Evolutionary conservation across 2,329 filamentous ascomycete genomes (phyloP), one percentile per base, ranked within the genome.

Genomic region (Botrytis galanthina): DNA sequence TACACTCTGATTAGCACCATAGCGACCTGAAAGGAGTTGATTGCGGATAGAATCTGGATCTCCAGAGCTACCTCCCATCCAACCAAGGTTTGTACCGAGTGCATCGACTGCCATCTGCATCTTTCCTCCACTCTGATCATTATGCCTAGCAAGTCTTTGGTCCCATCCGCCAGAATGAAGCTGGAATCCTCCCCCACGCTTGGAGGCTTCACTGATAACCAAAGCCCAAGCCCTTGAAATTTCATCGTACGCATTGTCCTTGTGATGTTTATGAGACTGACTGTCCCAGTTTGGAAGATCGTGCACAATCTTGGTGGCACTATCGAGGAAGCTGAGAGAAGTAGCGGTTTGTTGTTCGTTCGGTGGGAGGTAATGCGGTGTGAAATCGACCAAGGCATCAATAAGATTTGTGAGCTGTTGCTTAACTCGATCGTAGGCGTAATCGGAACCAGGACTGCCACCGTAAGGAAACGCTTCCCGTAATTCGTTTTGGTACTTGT

Each of bases 191-290:
- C 94, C 95, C 18, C 94, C 95, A 77, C 93, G 89, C 85, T 98
- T 98, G 35, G 92, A 91, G 2, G 94, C 94, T 82, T 99, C 96
- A 75, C 91, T 91, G 78, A 99, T 92, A 68, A 97, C 95, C 77
- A 97, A 83, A 26, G 93, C 91, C 96, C 96, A 99, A 1, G 96
- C 96, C 80, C 92, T 94, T 39, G 93, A 92, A 76, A 99, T 95
- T 81, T 98, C 96, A 79, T 99, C 95, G 81, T 99, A 99, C 10
- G 95, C 95, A 76, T 94, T 94, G 77, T 97, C 92, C 83, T 98
- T 98, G 85, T 97, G 93, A 78, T 97, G 89, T 77, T 95, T 95
- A 84, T 98, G 92, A 75, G 93, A 90, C 74, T 92, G 92, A 62
- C 91, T 93, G 78, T 96, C 93, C 94, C 95, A 99, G 80, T 97